Conservation (phyloP, 805 yeast species). For the Yamadazyma olivae region DNA sequence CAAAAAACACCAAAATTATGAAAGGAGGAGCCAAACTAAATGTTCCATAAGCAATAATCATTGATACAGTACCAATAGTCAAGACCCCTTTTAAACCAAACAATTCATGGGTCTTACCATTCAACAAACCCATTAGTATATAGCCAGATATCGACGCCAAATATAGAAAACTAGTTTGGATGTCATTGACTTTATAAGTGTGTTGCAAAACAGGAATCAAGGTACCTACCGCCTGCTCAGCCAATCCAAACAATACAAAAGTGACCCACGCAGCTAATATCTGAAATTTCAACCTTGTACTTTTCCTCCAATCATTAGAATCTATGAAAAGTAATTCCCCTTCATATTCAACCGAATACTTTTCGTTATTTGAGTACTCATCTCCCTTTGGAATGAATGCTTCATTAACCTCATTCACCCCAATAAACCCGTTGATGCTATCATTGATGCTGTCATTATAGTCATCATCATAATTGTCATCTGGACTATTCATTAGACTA, state of each 20-base stretch:
- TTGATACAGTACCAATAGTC: slow-evolving; percentile 27
- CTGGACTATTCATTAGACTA: too few relatives aligned
- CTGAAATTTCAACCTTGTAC: slow-evolving; percentile 41
- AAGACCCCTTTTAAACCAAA: slow-evolving; percentile 51
- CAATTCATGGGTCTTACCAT: slow-evolving; percentile 36
- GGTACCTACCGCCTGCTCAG: slow-evolving; percentile 62
- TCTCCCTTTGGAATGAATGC: slow-evolving; percentile 8
- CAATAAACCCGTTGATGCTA: too few relatives aligned
- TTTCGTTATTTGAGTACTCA: slow-evolving; percentile 1
- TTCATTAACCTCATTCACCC: slow-evolving; percentile 2
- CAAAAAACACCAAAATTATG: slow-evolving; percentile 33
- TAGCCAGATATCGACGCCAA: slow-evolving; percentile 55
- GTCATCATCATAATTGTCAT: too few relatives aligned
- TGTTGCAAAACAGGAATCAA: slow-evolving; percentile 50
- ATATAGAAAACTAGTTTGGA: slow-evolving; percentile 48
- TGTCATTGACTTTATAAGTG: slow-evolving; percentile 47
- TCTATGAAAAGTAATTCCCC: slow-evolving; percentile 30
- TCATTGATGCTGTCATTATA: too few relatives aligned
- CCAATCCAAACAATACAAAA: slow-evolving; percentile 50
- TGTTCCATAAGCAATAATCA: slow-evolving; percentile 37
- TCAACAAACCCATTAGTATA: slow-evolving; percentile 48
- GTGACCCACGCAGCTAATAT: slow-evolving; percentile 34
- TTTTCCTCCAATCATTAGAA: slow-evolving; percentile 36
- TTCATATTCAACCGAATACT: slow-evolving; percentile 18
- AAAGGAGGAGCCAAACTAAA: slow-evolving; percentile 43